phyloP scores from a whole-genome alignment of 345 rosid genomes.

The Camelina sativa region DNA sequence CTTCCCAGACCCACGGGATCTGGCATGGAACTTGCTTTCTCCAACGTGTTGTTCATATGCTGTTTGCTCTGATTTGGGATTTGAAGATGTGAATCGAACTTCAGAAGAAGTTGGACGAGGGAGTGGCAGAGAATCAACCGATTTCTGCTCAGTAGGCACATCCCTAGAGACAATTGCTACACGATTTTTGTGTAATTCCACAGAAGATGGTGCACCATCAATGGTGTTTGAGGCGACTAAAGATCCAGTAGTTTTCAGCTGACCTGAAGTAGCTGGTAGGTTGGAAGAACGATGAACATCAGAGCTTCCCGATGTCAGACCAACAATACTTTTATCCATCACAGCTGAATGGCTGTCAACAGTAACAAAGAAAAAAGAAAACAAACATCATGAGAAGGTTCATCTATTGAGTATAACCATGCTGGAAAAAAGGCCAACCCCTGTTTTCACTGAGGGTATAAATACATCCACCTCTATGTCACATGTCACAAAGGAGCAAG shows the following conservation, averaged over 20 bases:
- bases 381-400: constrained; percentile 20
- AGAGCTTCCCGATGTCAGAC: constrained; percentile 49
- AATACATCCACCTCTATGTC: constrained; percentile 23
- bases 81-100: constrained; percentile 62
- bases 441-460: constrained; percentile 20
- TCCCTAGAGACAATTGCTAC: constrained; percentile 53
- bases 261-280: constrained; percentile 46
- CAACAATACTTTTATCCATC: constrained; percentile 56
- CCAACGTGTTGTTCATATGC: constrained; percentile 52
- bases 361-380: constrained; percentile 34
- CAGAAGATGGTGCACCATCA: constrained; percentile 43
- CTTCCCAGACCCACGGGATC: constrained; percentile 64
- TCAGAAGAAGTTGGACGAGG: constrained; percentile 60
- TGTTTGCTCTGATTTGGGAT: constrained; percentile 60
- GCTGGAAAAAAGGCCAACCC: background rate
- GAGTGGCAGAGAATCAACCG: constrained; percentile 48
- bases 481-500: constrained; percentile 10
- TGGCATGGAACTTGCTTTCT: constrained; percentile 55
- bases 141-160: constrained; percentile 44
- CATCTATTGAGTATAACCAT: constrained; percentile 3
- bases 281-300: constrained; percentile 39
- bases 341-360: constrained; percentile 53
- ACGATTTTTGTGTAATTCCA: constrained; percentile 49
- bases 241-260: constrained; percentile 50
- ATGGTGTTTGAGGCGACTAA: constrained; percentile 45